A percentile compares a stretch with the other conserved stretches of the same genome.
These are phyloP conservation scores for Tubosaeta brunneosetosa DNA, from an alignment of 768 basidiomycete genomes.

Conservation along the genomic window DNA sequence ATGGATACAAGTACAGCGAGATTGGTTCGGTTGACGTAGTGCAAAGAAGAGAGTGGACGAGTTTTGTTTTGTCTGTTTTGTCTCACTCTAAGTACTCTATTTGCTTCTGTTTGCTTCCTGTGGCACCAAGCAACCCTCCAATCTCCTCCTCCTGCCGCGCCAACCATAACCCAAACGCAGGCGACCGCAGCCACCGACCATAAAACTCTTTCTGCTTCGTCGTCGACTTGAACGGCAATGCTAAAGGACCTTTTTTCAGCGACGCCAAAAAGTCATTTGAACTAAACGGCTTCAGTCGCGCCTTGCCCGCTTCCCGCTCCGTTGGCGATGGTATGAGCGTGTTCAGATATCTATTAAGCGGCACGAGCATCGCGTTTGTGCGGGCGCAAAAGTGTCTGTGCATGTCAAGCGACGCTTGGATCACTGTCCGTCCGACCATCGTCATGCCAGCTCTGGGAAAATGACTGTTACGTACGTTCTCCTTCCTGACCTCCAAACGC, in stretches of 20 bases:
- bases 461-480: conserved; percentile 42
- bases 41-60: conserved; percentile 10
- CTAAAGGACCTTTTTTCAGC: conserved; percentile 62
- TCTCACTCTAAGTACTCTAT: conserved; percentile 15
- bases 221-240: conserved; percentile 69
- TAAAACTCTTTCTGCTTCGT: conserved; percentile 70
- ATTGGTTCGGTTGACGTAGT: conserved; percentile 6
- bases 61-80: conserved; percentile 2
- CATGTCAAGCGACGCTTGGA: conserved; percentile 59
- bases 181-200: conserved; percentile 68
- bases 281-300: conserved; percentile 66
- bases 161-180: conserved; percentile 77
- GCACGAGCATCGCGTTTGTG: conserved; percentile 81
- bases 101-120: conserved; percentile 23
- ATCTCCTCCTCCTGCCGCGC: conserved; percentile 72
- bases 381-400: conserved; percentile 81
- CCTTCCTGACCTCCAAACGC: conserved; percentile 47
- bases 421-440: conserved; percentile 36
- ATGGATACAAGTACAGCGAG: conserved; percentile 28
- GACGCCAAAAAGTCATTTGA: conserved; percentile 64
- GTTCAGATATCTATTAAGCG: conserved; percentile 87
- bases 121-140: conserved; percentile 44
- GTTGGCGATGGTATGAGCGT: conserved; percentile 74
- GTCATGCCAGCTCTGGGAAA: background rate
- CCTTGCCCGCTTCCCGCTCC: conserved; percentile 31